These are phyloP conservation scores for Clarireedia paspali DNA, from an alignment of 2,329 filamentous ascomycete genomes.

Conservation along the genomic window DNA sequence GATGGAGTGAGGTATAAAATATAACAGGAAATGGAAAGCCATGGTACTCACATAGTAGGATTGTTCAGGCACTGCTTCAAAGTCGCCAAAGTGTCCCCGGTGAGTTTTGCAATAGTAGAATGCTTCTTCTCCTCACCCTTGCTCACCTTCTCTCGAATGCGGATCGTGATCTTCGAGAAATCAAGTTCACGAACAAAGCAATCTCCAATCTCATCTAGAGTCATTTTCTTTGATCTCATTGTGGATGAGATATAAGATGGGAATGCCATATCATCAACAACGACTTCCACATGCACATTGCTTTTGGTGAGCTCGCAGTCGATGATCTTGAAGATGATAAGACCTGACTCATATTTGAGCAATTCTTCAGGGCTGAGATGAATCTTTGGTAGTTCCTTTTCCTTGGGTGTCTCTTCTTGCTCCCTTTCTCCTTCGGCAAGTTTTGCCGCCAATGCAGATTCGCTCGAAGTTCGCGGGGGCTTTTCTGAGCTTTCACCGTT, in stretches of 20 bases:
- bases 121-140: conserved; percentile 63
- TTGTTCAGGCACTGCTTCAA: conserved; percentile 67
- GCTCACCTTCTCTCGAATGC: conserved; percentile 74
- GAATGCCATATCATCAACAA: conserved; percentile 93
- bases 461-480: conserved; percentile 33
- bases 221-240: conserved; percentile 59
- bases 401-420: conserved; percentile 37
- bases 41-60: conserved; percentile 7
- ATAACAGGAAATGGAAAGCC: neutral
- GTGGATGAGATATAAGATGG: conserved; percentile 78
- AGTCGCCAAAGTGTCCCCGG: conserved; percentile 78
- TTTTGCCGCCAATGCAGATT: conserved; percentile 20
- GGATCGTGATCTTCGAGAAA: conserved; percentile 85
- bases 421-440: conserved; percentile 28
- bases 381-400: conserved; percentile 63
- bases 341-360: conserved; percentile 77
- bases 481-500: conserved; percentile 28
- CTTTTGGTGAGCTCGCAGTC: conserved; percentile 76
- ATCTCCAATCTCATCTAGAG: conserved; percentile 89
- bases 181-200: conserved; percentile 97
- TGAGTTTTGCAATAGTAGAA: conserved; percentile 70
- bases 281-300: conserved; percentile 72
- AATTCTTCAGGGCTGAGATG: conserved; percentile 74
- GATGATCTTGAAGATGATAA: conserved; percentile 90
- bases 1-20: neutral